A percentile compares a stretch with the other conserved stretches of the same genome.
Conservation (phyloP, 352 stramenopile species). For the Pythium myriotylum region DNA sequence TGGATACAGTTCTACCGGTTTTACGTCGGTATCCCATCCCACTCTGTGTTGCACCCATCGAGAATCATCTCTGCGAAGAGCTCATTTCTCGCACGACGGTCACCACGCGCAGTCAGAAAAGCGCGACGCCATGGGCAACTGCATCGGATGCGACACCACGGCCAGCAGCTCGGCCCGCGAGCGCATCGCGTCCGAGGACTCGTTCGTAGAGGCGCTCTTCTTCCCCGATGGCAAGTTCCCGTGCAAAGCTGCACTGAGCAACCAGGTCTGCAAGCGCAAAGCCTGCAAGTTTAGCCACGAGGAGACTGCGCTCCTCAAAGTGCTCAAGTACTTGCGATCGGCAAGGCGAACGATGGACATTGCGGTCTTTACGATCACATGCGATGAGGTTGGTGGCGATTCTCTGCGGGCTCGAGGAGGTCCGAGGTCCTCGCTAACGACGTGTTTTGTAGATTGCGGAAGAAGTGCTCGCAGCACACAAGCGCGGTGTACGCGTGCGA, state of each 20-base stretch:
- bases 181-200: constrained; percentile 35
- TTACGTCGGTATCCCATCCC: constrained; percentile 7
- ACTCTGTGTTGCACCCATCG: constrained; percentile 14
- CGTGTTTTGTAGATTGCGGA: constrained; percentile 60
- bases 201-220: constrained; percentile 75
- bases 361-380: constrained; percentile 78
- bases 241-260: constrained; percentile 55
- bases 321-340: constrained; percentile 48
- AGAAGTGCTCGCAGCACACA: constrained; percentile 54
- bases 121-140: constrained; percentile 55
- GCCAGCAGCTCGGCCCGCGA: constrained; percentile 12
- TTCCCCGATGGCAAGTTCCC: constrained; percentile 68
- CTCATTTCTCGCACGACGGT: constrained; percentile 14
- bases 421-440: too few species aligned
- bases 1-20: constrained; percentile 15
- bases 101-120: background rate
- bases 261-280: constrained; percentile 59
- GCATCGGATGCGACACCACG: constrained; percentile 34
- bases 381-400: constrained; percentile 42
- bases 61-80: background rate
- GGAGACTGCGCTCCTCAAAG: constrained; percentile 56
- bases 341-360: constrained; percentile 62
- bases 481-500: constrained; percentile 52
- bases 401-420: background rate
- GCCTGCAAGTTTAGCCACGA: constrained; percentile 70